These are phyloP conservation scores for Harringtonia aguacate DNA, from an alignment of 2,329 filamentous ascomycete species.

Conservation along the genomic window DNA sequence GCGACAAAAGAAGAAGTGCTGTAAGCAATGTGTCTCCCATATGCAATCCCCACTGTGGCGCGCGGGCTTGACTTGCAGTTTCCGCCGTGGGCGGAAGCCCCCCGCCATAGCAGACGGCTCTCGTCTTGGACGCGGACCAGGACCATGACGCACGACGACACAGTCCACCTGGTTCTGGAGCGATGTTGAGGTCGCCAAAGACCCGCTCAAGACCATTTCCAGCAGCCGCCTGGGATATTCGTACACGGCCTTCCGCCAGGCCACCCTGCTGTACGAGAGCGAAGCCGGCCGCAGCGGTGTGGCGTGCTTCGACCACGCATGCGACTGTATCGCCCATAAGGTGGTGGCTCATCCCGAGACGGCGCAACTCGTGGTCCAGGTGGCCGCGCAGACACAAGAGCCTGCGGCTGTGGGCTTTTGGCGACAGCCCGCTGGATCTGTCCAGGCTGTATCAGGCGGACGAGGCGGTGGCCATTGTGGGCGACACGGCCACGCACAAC, in stretches of 20 bases:
- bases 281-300: conserved; percentile 26
- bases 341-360: conserved; percentile 38
- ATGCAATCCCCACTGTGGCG: conserved; percentile 23
- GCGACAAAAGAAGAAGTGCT: conserved; percentile 31
- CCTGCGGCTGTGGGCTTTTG: conserved; percentile 42
- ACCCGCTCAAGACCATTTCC: conserved; percentile 34
- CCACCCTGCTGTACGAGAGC: conserved; percentile 36
- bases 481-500: conserved; percentile 33
- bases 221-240: conserved; percentile 34
- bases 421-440: conserved; percentile 49
- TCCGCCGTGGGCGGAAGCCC: not conserved
- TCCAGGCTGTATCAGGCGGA: conserved; percentile 44
- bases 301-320: conserved; percentile 18
- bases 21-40: conserved; percentile 26
- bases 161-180: conserved; percentile 39
- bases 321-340: conserved; percentile 28
- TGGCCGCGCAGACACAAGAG: conserved; percentile 23
- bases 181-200: not conserved
- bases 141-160: conserved; percentile 41
- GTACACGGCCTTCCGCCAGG: conserved; percentile 44
- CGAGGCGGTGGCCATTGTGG: conserved; percentile 44
- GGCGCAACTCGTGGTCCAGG: conserved; percentile 25
- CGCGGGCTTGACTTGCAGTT: conserved; percentile 23
- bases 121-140: conserved; percentile 50
- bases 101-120: conserved; percentile 25